Evolutionary conservation across 495 filamentous ascomycete species (phyloP), one percentile per base, ranked within the genome.

Genomic region (Aspergillus egyptiacus): DNA sequence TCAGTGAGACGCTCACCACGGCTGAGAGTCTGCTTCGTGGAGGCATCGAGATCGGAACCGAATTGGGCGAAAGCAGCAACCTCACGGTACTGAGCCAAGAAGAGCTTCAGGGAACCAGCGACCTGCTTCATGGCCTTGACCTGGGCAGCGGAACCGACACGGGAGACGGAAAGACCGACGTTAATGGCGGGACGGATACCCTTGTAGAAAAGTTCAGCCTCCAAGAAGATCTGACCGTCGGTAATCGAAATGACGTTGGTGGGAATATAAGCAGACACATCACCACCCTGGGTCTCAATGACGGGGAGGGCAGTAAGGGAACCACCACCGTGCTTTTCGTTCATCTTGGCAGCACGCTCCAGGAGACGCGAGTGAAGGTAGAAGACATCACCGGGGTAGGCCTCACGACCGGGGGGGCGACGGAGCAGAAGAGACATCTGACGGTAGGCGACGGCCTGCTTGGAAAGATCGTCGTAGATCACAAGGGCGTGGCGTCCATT

Each of bases 91-190:
- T 98, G 93, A 65, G 93, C 93, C 84, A 98, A 89, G 89, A 97
- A 98, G 61, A 98, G 89, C 82, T 98, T 98, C 64, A 98, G 80
- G 59, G 91, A 96, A 82, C 93, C 93, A 67, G 93, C 93, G 68
- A 98, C 93, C 83, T 98, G 93, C 81, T 97, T 98, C 93, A 98
- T 98, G 75, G 93, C 90, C 87, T 98, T 98, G 75, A 98, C 84
- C 81, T 98, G 93, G 66, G 93, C 93, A 69, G 93, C 90, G 64
- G 93, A 98, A 70, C 93, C 93, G 83, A 98, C 93, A 86, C 93
- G 93, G 66, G 93, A 98, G 56, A 98, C 93, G 65, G 93, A 98
- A 48, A 98, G 87, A 93, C 93, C 93, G 85, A 98, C 93, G 83
- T 98, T 98, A 77, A 98, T 98, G 76, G 93, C 93, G 60, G 93